Conservation (phyloP, 805 yeast genomes). For the Jamesozyma spencerorum region DNA sequence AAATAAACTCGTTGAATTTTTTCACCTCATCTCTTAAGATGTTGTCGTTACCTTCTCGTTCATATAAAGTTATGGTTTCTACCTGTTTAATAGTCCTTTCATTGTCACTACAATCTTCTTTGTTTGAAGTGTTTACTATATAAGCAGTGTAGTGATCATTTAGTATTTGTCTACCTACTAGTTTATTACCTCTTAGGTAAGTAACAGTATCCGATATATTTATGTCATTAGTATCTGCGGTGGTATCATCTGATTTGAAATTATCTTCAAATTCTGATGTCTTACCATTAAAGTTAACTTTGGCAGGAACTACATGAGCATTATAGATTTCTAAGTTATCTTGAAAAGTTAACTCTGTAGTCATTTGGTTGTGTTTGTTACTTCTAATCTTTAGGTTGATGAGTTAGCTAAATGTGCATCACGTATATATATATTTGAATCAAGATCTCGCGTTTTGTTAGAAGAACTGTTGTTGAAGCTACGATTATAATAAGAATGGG, state of each 20-base stretch:
- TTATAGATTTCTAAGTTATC: not conserved
- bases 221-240: not conserved
- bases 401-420: too few relatives aligned
- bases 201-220: not conserved
- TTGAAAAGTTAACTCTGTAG: not conserved
- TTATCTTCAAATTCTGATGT: slow-evolving; percentile 1
- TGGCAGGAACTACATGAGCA: slow-evolving; percentile 1
- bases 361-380: too few relatives aligned
- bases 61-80: not conserved
- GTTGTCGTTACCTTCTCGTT: slow-evolving; percentile 4
- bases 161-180: not conserved
- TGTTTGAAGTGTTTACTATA: not conserved
- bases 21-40: slow-evolving; percentile 1
- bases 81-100: not conserved
- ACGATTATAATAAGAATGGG: too few relatives aligned
- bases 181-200: slow-evolving; percentile 1
- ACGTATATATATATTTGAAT: too few relatives aligned
- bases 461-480: too few relatives aligned
- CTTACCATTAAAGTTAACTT: not conserved
- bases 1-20: slow-evolving; percentile 1
- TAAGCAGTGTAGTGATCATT: not conserved
- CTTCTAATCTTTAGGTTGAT: too few relatives aligned
- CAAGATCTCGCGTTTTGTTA: too few relatives aligned
- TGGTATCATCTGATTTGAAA: not conserved
- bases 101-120: not conserved